Base-by-base conservation (phyloP, 2,329 filamentous ascomycete species). In the Microsporum ferrugineum region DNA sequence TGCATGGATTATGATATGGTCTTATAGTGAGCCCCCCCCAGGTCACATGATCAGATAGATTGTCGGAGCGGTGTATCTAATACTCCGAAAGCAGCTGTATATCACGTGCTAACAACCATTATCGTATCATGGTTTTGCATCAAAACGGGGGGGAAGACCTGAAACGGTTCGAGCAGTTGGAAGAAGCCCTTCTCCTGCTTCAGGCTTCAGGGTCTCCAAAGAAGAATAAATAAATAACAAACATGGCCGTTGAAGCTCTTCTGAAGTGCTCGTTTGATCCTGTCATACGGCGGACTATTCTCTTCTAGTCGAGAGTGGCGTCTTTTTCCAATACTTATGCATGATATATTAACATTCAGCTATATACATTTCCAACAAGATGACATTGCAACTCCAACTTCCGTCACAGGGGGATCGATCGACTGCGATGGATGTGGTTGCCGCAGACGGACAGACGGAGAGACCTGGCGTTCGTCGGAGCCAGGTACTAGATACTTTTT, bases 401-500 rank as follows among this genome's bases (percentile, higher is more conserved):
- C 56, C 55, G 17, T 33, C 57, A 33, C 23, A 12, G 23, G 38
- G n/a, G 6, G 39, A 49, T 27, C 43, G 43, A 43, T 34, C 36
- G 39, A 43, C 60, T 55, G 38, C 31, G 27, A 27, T 29, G 31
- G 45, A 51, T 51, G 27, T 12, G 45, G 31, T 36, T 31, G 49
- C 49, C 17, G 33, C 27, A 38, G 59, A 58, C 14, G 12, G 33
- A 45, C 58, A 57, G 5, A 36, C 60, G 3, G 39, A 61, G 14
- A 58, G 58, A 27, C 66, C 34, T 61, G 63, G 10, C n/a, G 36
- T 65, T 8, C 67, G 67, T 67, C 74, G 76, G 62, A 77, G 68
- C 60, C 75, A 75, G 60, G 79, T 82, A 66, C 71, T 87, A 49
- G 84, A 88, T 65, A 80, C 85, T 14, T 85, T 90, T 70, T 94